Conservation (phyloP, 2,329 filamentous ascomycete genomes). For the Xylariales sp. region DNA sequence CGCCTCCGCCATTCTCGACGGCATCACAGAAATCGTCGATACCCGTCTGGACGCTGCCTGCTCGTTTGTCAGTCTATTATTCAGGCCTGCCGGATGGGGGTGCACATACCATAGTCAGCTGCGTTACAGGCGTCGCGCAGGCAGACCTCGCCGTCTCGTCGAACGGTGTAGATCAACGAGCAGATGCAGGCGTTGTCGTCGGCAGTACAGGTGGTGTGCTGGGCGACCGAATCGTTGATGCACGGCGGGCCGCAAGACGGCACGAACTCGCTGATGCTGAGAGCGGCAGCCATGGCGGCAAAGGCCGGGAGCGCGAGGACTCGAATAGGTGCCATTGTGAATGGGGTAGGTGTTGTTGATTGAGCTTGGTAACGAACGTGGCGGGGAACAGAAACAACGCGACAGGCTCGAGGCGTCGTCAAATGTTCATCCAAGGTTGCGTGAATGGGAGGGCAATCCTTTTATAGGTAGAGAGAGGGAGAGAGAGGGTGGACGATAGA, state of each 20-base stretch:
- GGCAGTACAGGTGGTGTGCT: slow-evolving; percentile 45
- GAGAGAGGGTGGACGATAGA: slow-evolving; percentile 7
- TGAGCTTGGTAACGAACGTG: no score
- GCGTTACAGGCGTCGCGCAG: slow-evolving; percentile 44
- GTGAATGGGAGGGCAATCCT: slow-evolving; percentile 9
- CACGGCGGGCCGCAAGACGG: slow-evolving; percentile 45
- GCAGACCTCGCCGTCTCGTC: slow-evolving; percentile 47
- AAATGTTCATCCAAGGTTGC: neutral
- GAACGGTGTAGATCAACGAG: slow-evolving; percentile 44
- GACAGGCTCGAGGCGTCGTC: neutral
- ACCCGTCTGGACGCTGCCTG: slow-evolving; percentile 46
- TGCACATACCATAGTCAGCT: slow-evolving; percentile 47
- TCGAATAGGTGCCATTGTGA: slow-evolving; percentile 47
- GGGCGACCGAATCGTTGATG: slow-evolving; percentile 41
- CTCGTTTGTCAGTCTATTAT: slow-evolving; percentile 22
- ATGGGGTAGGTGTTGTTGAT: neutral
- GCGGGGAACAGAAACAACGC: neutral
- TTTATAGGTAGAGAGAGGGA: slow-evolving; percentile 23
- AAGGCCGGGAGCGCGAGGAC: slow-evolving; percentile 43
- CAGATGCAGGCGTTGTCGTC: slow-evolving; percentile 48
- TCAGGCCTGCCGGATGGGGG: no score
- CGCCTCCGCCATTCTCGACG: slow-evolving; percentile 34
- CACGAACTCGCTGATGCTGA: slow-evolving; percentile 46
- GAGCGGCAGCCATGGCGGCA: slow-evolving; percentile 42
- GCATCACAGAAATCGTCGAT: slow-evolving; percentile 46